phyloP scores from a whole-genome alignment of 768 basidiomycete species.

The Pseudohyphozyma bogoriensis region DNA sequence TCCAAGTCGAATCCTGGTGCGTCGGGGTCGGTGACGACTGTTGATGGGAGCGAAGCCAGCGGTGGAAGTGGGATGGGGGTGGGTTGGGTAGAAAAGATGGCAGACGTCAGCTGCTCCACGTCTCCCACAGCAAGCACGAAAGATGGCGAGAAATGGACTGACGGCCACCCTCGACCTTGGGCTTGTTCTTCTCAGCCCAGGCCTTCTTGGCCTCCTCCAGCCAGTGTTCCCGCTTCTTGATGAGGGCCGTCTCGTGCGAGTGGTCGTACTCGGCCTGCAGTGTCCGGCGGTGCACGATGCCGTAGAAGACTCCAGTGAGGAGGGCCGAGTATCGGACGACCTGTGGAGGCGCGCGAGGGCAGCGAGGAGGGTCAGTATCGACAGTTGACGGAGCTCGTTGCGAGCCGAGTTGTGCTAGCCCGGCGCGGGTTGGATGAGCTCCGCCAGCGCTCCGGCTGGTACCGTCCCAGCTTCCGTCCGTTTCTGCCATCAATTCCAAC shows the following conservation, averaged over 20 bases:
- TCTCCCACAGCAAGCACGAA: not conserved
- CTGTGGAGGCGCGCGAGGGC: slow-evolving; percentile 41
- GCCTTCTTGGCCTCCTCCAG: slow-evolving; percentile 81
- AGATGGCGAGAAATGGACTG: slow-evolving; percentile 20
- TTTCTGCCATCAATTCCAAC: no score
- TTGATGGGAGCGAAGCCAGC: not conserved
- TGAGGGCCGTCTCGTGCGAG: slow-evolving; percentile 61
- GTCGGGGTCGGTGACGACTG: slow-evolving; percentile 88
- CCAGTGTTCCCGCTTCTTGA: slow-evolving; percentile 62
- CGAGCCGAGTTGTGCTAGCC: not conserved
- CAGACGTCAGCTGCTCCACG: not conserved
- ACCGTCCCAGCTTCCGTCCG: no score
- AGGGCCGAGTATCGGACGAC: slow-evolving; percentile 92
- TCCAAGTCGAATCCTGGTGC: slow-evolving; percentile 94
- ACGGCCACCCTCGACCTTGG: slow-evolving; percentile 32
- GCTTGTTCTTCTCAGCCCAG: slow-evolving; percentile 65
- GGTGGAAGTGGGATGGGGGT: not conserved
- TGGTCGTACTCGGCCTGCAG: slow-evolving; percentile 71
- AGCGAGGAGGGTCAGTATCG: not conserved
- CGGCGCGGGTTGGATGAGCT: no score
- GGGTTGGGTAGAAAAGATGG: not conserved
- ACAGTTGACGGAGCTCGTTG: not conserved
- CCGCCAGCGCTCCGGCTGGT: no score
- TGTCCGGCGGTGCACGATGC: slow-evolving; percentile 82
- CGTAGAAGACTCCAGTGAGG: slow-evolving; percentile 74